These are phyloP conservation scores for Kokia cookei DNA, from an alignment of 441 rosid species.

Conservation along the genomic window DNA sequence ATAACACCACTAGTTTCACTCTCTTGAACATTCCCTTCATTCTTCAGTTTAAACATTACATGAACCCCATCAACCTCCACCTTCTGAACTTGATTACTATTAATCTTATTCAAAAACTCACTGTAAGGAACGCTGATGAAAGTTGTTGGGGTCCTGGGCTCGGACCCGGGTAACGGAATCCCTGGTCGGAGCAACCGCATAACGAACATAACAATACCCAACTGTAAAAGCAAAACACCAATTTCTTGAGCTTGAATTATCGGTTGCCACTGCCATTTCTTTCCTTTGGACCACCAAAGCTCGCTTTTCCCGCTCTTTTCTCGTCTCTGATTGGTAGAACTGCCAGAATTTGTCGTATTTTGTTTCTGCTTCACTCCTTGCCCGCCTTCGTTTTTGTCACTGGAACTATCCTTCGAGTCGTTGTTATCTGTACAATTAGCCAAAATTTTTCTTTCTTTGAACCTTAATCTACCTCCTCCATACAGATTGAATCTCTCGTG, in stretches of 20 bases:
- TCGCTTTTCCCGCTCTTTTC: slow-evolving; percentile 47
- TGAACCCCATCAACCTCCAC: slow-evolving; percentile 94
- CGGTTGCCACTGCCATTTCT: slow-evolving; percentile 76
- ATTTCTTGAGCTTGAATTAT: slow-evolving; percentile 73
- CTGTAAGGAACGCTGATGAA: slow-evolving; percentile 78
- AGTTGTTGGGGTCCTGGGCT: slow-evolving; percentile 61
- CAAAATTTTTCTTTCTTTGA: slow-evolving; percentile 32
- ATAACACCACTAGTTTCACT: slow-evolving; percentile 25
- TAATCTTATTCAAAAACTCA: slow-evolving; percentile 78
- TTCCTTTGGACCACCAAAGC: slow-evolving; percentile 70
- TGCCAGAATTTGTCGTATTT: slow-evolving; percentile 27
- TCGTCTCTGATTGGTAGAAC: slow-evolving; percentile 42
- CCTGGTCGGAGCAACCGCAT: slow-evolving; percentile 88
- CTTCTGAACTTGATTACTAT: slow-evolving; percentile 62
- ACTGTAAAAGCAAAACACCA: slow-evolving; percentile 64
- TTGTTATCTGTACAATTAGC: slow-evolving; percentile 60
- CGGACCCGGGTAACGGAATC: slow-evolving; percentile 75
- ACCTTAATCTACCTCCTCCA: slow-evolving; percentile 23
- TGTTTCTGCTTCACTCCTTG: slow-evolving; percentile 15
- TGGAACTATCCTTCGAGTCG: slow-evolving; percentile 46
- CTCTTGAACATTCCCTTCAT: slow-evolving; percentile 37
- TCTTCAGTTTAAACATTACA: slow-evolving; percentile 77
- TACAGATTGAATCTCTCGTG: slow-evolving; percentile 20
- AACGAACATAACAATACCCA: slow-evolving; percentile 75
- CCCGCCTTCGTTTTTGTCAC: slow-evolving; percentile 40